phyloP scores from a whole-genome alignment of 2,329 filamentous ascomycete species.

The Diaporthe eres region DNA sequence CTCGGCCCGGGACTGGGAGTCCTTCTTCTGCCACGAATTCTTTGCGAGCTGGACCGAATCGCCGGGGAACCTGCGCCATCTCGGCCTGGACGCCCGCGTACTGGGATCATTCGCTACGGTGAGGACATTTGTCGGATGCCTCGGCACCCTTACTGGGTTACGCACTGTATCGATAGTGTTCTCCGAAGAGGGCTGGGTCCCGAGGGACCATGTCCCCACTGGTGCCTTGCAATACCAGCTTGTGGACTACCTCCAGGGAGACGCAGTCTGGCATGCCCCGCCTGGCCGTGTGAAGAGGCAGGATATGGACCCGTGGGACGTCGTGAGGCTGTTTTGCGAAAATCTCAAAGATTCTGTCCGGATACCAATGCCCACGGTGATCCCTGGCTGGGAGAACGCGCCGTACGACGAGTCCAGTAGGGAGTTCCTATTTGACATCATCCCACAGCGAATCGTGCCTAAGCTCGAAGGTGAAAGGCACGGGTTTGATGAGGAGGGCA shows the following conservation, averaged over 20 bases:
- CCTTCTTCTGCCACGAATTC: background rate
- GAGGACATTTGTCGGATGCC: background rate
- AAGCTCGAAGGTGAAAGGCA: background rate
- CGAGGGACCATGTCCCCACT: background rate
- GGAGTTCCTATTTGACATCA: background rate
- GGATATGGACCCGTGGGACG: background rate
- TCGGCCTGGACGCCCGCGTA: background rate
- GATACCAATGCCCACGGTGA: background rate
- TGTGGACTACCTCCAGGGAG: background rate
- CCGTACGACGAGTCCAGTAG: background rate
- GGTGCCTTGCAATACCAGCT: background rate
- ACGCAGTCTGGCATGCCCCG: background rate
- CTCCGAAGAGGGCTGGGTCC: background rate
- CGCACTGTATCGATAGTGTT: background rate
- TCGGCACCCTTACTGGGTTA: background rate
- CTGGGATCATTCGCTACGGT: background rate
- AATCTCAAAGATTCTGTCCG: background rate
- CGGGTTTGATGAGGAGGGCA: background rate
- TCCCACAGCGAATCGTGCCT: constrained; percentile 5
- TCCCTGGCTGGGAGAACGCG: background rate
- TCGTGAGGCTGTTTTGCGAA: background rate
- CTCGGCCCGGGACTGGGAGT: background rate
- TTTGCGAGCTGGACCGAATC: background rate
- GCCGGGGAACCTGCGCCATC: background rate
- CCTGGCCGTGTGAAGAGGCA: constrained; percentile 4